phyloP scores from a whole-genome alignment of 2,329 filamentous ascomycete genomes.

The Colletotrichum phormii region DNA sequence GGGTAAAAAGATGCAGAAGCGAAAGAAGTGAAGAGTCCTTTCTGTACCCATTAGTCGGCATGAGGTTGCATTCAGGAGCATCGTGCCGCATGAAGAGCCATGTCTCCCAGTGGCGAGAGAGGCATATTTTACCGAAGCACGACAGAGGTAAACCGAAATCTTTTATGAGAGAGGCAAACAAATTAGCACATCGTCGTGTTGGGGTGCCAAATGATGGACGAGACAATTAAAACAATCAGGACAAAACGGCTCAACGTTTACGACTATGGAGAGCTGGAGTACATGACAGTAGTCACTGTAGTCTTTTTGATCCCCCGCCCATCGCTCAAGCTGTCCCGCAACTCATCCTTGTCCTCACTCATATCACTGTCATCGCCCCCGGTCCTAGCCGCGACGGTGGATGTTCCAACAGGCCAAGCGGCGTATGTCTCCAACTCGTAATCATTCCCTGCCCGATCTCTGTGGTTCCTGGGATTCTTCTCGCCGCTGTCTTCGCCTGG shows the following conservation, averaged over 20 bases:
- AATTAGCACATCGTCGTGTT: too few relatives aligned
- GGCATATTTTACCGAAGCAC: background rate
- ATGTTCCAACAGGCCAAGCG: conserved; percentile 27
- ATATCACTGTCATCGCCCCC: conserved; percentile 43
- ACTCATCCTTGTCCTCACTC: conserved; percentile 31
- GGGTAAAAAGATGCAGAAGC: background rate
- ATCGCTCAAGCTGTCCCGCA: conserved; percentile 1
- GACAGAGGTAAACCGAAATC: too few relatives aligned
- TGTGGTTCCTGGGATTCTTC: conserved; percentile 41
- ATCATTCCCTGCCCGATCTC: conserved; percentile 22
- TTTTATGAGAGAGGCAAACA: too few relatives aligned
- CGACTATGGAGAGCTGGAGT: background rate
- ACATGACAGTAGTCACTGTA: conserved; percentile 42
- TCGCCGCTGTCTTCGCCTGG: conserved; percentile 45
- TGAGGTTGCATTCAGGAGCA: background rate
- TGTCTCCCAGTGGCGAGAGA: background rate
- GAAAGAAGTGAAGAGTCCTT: background rate
- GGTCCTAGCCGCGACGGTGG: conserved; percentile 37
- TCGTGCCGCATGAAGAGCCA: background rate
- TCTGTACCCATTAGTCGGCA: conserved; percentile 9
- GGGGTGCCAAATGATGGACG: too few relatives aligned
- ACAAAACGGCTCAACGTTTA: too few relatives aligned
- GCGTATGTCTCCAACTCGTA: conserved; percentile 42
- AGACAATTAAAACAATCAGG: too few relatives aligned
- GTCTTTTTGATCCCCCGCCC: conserved; percentile 44